phyloP scores from a whole-genome alignment of 2,329 filamentous ascomycete genomes.

The Pseudonectria buxi region DNA sequence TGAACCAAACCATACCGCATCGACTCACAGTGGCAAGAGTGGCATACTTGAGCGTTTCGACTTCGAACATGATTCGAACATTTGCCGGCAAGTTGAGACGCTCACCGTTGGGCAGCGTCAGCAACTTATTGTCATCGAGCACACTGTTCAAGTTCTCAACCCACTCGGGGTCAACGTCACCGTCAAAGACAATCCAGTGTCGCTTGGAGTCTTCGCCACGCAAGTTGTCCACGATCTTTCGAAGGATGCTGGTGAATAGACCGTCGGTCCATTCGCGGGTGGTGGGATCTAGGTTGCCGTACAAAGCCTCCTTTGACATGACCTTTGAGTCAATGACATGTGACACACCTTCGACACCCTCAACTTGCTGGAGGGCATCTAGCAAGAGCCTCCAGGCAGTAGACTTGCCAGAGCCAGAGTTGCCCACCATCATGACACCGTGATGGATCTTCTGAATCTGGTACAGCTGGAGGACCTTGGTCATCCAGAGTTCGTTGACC shows the following conservation, averaged over 20 bases:
- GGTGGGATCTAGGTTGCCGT: constrained; percentile 91
- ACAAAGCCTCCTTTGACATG: constrained; percentile 98
- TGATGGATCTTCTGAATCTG: constrained; percentile 98
- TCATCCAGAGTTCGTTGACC: constrained; percentile 93
- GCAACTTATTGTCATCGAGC: constrained; percentile 95
- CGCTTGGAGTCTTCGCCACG: constrained; percentile 94
- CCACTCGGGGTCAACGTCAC: constrained; percentile 98
- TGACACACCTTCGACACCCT: constrained; percentile 86
- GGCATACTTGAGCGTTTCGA: constrained; percentile 94
- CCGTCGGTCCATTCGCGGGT: constrained; percentile 99
- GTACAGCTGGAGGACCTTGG: constrained; percentile 91
- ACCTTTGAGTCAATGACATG: constrained; percentile 99
- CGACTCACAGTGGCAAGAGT: constrained; percentile 98
- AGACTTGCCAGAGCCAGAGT: constrained; percentile 95
- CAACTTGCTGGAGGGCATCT: constrained; percentile 83
- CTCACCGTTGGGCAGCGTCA: constrained; percentile 95
- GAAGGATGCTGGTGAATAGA: constrained; percentile 92
- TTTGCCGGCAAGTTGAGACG: constrained; percentile 90
- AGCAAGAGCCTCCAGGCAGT: constrained; percentile 89
- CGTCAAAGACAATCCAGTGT: constrained; percentile 99
- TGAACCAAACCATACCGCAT: constrained; percentile 99
- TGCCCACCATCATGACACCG: constrained; percentile 99
- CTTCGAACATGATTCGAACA: constrained; percentile 99
- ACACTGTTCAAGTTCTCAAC: constrained; percentile 99
- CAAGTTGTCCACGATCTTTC: constrained; percentile 98